Evolutionary conservation across 495 filamentous ascomycete species (phyloP).

Genomic region (Pyronema omphalodes): DNA sequence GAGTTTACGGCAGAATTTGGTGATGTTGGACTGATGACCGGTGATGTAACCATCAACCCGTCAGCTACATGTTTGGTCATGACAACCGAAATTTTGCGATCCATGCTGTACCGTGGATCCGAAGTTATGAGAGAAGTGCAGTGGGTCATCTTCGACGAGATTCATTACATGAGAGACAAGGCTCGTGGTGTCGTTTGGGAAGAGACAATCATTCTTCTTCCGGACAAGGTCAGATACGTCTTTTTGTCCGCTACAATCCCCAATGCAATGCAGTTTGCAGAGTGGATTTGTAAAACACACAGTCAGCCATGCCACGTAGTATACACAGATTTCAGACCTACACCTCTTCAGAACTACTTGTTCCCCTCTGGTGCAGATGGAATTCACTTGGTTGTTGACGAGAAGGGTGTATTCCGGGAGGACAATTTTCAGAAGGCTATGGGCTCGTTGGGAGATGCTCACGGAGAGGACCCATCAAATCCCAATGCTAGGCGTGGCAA

Average conservation of each 20-base stretch:
- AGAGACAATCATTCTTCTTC: constrained; percentile 91
- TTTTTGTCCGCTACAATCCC: constrained; percentile 98
- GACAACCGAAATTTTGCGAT: constrained; percentile 97
- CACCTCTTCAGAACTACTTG: constrained; percentile 91
- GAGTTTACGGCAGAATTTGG: constrained; percentile 92
- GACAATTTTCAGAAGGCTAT: constrained; percentile 95
- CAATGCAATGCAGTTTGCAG: constrained; percentile 97
- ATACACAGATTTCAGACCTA: constrained; percentile 94
- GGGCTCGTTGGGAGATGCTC: constrained; percentile 68
- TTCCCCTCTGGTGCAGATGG: constrained; percentile 87
- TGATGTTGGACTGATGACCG: constrained; percentile 95
- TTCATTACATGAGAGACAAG: constrained; percentile 94
- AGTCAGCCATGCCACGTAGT: constrained; percentile 94
- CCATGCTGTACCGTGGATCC: constrained; percentile 93
- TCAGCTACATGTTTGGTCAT: constrained; percentile 96
- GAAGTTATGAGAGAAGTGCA: constrained; percentile 98
- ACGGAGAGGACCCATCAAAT: constrained; percentile 68
- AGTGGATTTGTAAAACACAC: constrained; percentile 96
- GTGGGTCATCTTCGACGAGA: constrained; percentile 96
- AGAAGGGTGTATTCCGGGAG: constrained; percentile 86
- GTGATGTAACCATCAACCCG: constrained; percentile 97
- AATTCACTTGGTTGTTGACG: constrained; percentile 86
- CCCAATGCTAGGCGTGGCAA: constrained; percentile 60
- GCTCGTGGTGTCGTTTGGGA: constrained; percentile 95
- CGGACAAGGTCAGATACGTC: constrained; percentile 95